Evolutionary conservation across 306 rosid species (phyloP), one percentile per base, ranked within the genome.

Genomic region (Vicia villosa): DNA sequence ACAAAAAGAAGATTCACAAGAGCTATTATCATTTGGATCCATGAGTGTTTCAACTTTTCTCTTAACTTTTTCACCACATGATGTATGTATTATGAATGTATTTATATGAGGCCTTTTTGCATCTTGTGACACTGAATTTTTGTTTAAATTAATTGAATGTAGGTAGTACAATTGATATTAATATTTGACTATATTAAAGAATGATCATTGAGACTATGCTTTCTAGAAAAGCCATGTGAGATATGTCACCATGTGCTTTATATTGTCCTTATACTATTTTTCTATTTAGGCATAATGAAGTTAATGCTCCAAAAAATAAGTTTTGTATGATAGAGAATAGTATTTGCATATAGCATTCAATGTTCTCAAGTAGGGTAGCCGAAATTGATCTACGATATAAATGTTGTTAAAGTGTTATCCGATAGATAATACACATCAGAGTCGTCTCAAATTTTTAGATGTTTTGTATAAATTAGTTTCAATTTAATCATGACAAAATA

Each of bases 221-320:
- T 70, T 73, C 66, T 45, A 68, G 83, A 79, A 67, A 81, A 45
- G 82, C 84, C 83, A 86, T 74, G 83, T 67, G 79, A 74, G 86
- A 79, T 70, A 70, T 45, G 77, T 60, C 56, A 68, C 73, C 86
- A 81, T 76, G 88, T 83, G 86, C 43, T 36, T 43, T 57, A 20
- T 59, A 61, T 55, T 65, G 69, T 42, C 63, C 32, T 50, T 69
- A 12, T 71, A 66, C 47, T n/a, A 20, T 77, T 58, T 58, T 38
- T 21, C 13, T 41, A 41, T 41, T 38, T 16, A 64, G 77, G 57
- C 63, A 50, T 61, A 36, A 46, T 56, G 61, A 62, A 75, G 5
- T 24, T 51, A 41, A 16, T 49, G 59, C 60, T 82, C 55, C 72
- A 83, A 75, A 75, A 64, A 49, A 26, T 19, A 41, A 41, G 66